Base-by-base conservation (phyloP, 768 basidiomycete genomes). In the Floccularia luteovirens region DNA sequence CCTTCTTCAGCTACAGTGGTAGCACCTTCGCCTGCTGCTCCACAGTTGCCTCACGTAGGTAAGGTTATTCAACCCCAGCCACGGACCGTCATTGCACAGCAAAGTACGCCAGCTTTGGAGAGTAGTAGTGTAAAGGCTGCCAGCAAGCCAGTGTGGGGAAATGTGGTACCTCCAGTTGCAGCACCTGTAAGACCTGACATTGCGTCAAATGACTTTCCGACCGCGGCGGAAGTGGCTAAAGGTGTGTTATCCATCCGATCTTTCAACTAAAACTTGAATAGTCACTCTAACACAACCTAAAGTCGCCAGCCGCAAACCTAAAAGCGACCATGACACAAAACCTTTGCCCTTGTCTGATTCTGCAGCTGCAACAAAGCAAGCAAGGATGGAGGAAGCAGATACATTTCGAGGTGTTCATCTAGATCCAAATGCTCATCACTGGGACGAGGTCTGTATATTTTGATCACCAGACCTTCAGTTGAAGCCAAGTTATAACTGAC, bases 341-440 rank as follows among this genome's bases (percentile, higher is more conserved):
- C 45, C 59, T 30, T 69, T 72, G 44, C 60, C 74, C 30, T 61
- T 70, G 1, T 69, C 74, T n/a, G 76, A 79, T 31, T 62, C 67
- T 11, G 70, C 71, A 14, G 59, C 61, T 6, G 57, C 70, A 5
- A 73, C 73, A 49, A 80, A 82, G 56, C 79, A 79, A 53, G 74
- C 79, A 13, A 62, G 82, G 30, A 62, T 79, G 39, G 84, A 91
- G 55, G 87, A 90, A 51, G 82, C 92, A 5, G 94, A 96, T 58
- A 85, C 92, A 0, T 99, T 99, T 62, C 76, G 92, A 27, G 93
- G 93, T 0, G 82, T 90, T 1, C 92, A 98, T 59, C 65, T 97
- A 34, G 83, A 96, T 61, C 89, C 92, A 36, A 93, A 93, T 51
- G 80, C 87, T 2, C 87, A 91, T 55, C 92, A 97, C 56, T 99